phyloP scores from a whole-genome alignment of 257 asterid species.

The Plantago ovata region DNA sequence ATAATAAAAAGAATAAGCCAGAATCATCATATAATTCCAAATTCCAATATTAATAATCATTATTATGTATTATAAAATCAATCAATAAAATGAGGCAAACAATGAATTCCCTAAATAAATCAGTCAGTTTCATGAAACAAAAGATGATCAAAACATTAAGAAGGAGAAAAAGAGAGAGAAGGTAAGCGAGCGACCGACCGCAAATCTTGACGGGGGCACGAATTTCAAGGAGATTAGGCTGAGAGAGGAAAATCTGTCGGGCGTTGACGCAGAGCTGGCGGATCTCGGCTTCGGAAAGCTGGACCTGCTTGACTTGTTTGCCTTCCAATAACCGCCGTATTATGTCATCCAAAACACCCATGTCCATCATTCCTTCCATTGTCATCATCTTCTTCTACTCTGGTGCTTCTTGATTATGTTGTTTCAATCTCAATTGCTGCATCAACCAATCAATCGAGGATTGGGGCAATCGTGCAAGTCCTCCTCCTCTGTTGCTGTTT shows the following conservation, averaged over 20 bases:
- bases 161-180: too few relatives aligned
- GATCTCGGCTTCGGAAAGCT: conserved; percentile 94
- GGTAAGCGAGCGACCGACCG: too few relatives aligned
- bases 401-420: too few relatives aligned
- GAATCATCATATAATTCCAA: background rate
- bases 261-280: conserved; percentile 89
- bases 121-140: background rate
- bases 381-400: conserved; percentile 56
- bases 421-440: too few relatives aligned
- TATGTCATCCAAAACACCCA: conserved; percentile 74
- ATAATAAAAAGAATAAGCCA: background rate
- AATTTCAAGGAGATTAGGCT: conserved; percentile 65
- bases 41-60: background rate
- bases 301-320: conserved; percentile 87
- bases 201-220: conserved; percentile 82
- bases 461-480: too few relatives aligned
- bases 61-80: background rate
- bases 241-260: conserved; percentile 72
- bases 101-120: too few relatives aligned
- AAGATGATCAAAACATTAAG: background rate
- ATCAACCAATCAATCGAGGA: too few relatives aligned
- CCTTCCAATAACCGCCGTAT: conserved; percentile 72
- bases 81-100: background rate
- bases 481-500: too few relatives aligned
- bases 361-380: conserved; percentile 82